Evolutionary conservation across 352 stramenopile species (phyloP), one percentile per base, ranked within the genome.

Genomic region (Saprolegnia diclina): DNA sequence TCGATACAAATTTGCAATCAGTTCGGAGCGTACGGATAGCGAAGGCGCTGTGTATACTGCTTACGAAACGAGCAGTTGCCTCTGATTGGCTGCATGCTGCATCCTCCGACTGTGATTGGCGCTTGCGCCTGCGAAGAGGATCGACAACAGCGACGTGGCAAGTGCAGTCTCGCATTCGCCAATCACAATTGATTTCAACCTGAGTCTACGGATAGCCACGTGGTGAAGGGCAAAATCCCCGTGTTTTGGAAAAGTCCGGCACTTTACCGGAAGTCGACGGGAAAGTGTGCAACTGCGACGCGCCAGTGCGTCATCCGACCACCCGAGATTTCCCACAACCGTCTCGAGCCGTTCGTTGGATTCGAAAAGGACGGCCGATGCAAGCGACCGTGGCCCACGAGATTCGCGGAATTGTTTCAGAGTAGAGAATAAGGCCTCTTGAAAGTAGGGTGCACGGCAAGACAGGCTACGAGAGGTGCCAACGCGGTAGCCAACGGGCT

Each of bases 1-100:
- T 48, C 52, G 52, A 59, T 59, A 59, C 52, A 59, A 59, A 67
- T 57, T 57, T 57, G 61, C 45, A 67, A 67, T 54, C 45, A 57
- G n/a, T 11, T 26, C 21, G 5, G 38, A 44, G 29, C 18, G n/a
- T 67, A 5, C 55, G 55, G 55, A 63, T 63, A 63, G 11, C 5
- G 10, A n/a, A 18, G 19, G 19, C 5, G 61, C 56, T 45, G 56
- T 45, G 45, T 46, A 67, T 67, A 54, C 26, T 54, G 40, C 40
- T 54, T 67, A 24, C 13, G 26, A 50, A 45, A 56, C 22, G 35
- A 29, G 7, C 13, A 13, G n/a, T 45, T 13, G 22, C 35, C 1
- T 64, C 7, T 45, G 56, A 65, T 65, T 65, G 57, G 57, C 24
- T 11, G 22, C 16, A 38, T 52, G n/a, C 22, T 26, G 13, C 13